phyloP scores from a whole-genome alignment of 768 basidiomycete species.

The Porpolomopsis calyptriformis region DNA sequence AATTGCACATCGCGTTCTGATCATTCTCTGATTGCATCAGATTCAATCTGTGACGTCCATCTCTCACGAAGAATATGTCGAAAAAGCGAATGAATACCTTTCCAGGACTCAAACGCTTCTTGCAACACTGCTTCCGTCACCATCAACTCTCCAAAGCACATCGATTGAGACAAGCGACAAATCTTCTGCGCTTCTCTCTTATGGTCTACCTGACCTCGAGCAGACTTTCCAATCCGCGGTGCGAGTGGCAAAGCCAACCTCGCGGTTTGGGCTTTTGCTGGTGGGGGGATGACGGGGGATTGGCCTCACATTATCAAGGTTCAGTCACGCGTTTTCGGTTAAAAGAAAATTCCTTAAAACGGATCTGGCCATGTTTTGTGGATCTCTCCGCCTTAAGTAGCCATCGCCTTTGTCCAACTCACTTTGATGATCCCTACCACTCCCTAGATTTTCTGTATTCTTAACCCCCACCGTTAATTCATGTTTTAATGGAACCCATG shows the following conservation, averaged over 20 bases:
- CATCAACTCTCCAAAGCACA: conserved; percentile 19
- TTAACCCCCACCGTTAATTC: no score
- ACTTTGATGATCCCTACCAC: no score
- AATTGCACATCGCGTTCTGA: not conserved
- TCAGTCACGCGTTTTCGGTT: no score
- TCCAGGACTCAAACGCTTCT: conserved; percentile 52
- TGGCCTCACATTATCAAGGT: no score
- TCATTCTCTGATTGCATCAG: conserved; percentile 7
- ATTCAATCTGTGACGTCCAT: conserved; percentile 8
- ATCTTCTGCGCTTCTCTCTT: conserved; percentile 31
- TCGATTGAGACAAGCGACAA: conserved; percentile 2
- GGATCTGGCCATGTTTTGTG: no score
- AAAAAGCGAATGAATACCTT: conserved; percentile 32
- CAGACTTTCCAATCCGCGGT: conserved; percentile 48
- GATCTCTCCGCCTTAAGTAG: no score
- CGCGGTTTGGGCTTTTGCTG: conserved; percentile 66
- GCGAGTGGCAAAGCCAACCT: conserved; percentile 57
- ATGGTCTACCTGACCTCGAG: conserved; percentile 43
- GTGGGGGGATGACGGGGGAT: conserved; percentile 44
- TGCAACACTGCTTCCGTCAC: conserved; percentile 42
- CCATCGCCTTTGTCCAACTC: no score
- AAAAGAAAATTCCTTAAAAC: no score
- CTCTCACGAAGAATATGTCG: conserved; percentile 9
- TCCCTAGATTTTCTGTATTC: no score
- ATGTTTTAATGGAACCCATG: no score